A percentile compares a stretch with the other conserved stretches of the same genome.
Conservation (phyloP, 305 asterid species). For the Lippia alba region DNA sequence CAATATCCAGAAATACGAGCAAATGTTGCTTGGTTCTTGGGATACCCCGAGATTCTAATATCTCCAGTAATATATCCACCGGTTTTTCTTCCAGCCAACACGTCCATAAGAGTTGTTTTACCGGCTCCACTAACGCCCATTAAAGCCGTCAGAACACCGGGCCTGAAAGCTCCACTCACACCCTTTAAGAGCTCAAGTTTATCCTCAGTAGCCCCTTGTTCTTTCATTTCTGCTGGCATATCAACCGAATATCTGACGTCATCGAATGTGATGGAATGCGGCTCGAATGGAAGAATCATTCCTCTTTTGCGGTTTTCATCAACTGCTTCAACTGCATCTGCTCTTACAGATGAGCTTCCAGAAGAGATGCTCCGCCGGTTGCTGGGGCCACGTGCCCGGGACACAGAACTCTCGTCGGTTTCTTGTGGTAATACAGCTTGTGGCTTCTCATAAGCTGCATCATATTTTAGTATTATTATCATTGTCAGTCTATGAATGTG, state of each 20-base stretch:
- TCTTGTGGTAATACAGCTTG: slow-evolving; percentile 64
- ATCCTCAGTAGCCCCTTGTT: slow-evolving; percentile 60
- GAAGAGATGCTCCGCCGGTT: slow-evolving; percentile 34
- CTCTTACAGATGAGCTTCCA: slow-evolving; percentile 12
- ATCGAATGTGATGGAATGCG: slow-evolving; percentile 69
- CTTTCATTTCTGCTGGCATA: slow-evolving; percentile 84
- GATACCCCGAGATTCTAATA: slow-evolving; percentile 70
- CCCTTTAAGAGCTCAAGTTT: slow-evolving; percentile 63
- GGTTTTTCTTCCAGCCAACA: slow-evolving; percentile 85
- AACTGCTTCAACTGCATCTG: slow-evolving; percentile 36
- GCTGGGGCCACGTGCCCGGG: slow-evolving; percentile 8
- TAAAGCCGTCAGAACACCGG: slow-evolving; percentile 87
- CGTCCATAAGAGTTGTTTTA: slow-evolving; percentile 88
- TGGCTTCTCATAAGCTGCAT: slow-evolving; percentile 64
- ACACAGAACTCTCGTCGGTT: slow-evolving; percentile 26
- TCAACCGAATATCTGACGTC: slow-evolving; percentile 65
- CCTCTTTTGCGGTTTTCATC: slow-evolving; percentile 48
- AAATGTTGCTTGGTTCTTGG: slow-evolving; percentile 75
- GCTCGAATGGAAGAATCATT: slow-evolving; percentile 82
- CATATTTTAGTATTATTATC: neutral
- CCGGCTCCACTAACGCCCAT: slow-evolving; percentile 98
- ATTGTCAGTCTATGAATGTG: slow-evolving; percentile 9
- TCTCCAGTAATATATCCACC: slow-evolving; percentile 79
- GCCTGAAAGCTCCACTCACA: slow-evolving; percentile 82
- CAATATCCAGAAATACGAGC: slow-evolving; percentile 83